Percentiles rank a stretch among this genome's conserved stretches.
phyloP scores from a whole-genome alignment of 768 basidiomycete genomes.

The Russula vinacea region DNA sequence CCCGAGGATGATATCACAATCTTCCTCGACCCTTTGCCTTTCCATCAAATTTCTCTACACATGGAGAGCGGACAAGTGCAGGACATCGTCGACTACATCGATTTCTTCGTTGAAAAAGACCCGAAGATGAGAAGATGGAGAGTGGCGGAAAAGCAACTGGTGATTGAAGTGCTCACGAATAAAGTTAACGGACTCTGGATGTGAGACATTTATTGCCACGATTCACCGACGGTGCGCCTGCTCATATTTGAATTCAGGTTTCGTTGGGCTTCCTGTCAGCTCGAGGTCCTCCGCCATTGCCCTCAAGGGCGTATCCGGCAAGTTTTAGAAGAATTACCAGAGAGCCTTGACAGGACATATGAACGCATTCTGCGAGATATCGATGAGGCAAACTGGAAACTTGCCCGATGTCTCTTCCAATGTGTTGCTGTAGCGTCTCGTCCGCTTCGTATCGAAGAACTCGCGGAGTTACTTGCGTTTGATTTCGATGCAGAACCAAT shows the following conservation, averaged over 20 bases:
- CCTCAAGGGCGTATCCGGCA: background rate
- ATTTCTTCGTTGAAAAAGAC: background rate
- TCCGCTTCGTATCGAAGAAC: background rate
- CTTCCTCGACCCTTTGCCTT: background rate
- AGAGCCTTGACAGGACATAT: background rate
- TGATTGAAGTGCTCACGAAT: background rate
- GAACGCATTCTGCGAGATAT: background rate
- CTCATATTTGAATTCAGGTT: background rate
- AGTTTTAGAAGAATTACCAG: background rate
- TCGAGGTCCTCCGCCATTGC: background rate
- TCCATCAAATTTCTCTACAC: background rate
- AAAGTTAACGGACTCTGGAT: background rate
- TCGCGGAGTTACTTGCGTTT: background rate
- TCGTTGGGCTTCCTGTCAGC: background rate
- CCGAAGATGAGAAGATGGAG: background rate
- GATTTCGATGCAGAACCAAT: background rate
- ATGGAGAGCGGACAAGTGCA: background rate
- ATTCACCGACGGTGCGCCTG: background rate
- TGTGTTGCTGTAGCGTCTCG: background rate
- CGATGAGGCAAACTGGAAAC: background rate
- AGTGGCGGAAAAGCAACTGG: background rate
- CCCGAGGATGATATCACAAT: background rate
- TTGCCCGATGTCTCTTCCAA: background rate
- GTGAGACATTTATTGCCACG: background rate
- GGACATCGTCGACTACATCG: background rate